Conservation (phyloP, 2,329 filamentous ascomycete genomes). For the Elsinoe necatrix region DNA sequence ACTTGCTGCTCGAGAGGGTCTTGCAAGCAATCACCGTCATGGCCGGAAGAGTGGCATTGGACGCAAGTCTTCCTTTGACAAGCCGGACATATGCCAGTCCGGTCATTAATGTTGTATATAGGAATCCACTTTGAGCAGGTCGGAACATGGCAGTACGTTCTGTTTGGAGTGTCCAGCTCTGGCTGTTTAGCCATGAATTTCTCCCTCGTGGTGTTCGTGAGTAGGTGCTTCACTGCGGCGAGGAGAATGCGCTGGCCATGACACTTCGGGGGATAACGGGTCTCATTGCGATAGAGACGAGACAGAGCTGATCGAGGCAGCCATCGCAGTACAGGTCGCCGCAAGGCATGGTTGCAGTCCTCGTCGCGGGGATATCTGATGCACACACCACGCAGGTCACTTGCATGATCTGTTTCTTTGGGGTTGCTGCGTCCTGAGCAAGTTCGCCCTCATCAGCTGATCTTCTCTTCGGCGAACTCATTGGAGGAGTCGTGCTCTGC, state of each 20-base stretch:
- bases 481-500: too few relatives aligned
- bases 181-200: conserved; percentile 37
- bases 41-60: conserved; percentile 37
- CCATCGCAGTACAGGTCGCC: conserved; percentile 39
- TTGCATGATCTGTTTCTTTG: background rate
- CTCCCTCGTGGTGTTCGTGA: conserved; percentile 28
- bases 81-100: conserved; percentile 33
- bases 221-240: conserved; percentile 25
- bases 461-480: background rate
- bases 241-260: conserved; percentile 38
- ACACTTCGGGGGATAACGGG: conserved; percentile 47
- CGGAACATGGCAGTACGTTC: conserved; percentile 42
- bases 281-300: conserved; percentile 36
- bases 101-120: conserved; percentile 24
- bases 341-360: background rate
- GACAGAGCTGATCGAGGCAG: conserved; percentile 41
- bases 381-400: background rate
- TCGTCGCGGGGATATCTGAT: background rate
- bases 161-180: conserved; percentile 40
- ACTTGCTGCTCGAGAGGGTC: conserved; percentile 24
- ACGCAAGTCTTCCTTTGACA: conserved; percentile 42
- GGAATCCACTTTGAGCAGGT: conserved; percentile 42
- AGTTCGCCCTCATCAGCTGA: background rate
- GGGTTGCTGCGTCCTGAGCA: background rate
- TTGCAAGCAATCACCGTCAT: conserved; percentile 10